phyloP scores from a whole-genome alignment of 2,329 filamentous ascomycete species.

The Diaporthe destruens region DNA sequence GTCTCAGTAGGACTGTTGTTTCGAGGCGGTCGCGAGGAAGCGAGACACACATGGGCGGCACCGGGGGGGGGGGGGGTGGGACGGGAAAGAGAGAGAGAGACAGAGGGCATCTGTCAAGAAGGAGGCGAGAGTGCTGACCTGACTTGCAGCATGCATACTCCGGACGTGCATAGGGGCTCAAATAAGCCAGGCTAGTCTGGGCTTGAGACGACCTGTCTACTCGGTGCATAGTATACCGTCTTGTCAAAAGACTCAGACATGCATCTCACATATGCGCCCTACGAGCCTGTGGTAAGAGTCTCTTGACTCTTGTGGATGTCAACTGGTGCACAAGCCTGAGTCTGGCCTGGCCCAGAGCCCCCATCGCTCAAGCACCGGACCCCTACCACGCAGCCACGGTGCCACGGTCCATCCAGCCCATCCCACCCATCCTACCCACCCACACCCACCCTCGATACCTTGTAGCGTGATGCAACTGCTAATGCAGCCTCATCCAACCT shows the following conservation, averaged over 20 bases:
- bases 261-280: slow-evolving; percentile 21
- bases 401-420: not conserved
- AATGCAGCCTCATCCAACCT: slow-evolving; percentile 35
- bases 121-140: not conserved
- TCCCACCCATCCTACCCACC: slow-evolving; percentile 2
- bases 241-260: slow-evolving; percentile 34
- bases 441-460: not conserved
- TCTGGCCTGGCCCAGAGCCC: slow-evolving; percentile 22
- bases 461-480: slow-evolving; percentile 36
- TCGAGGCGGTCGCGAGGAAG: not conserved
- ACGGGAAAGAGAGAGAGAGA: too few species aligned
- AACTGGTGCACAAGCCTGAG: slow-evolving; percentile 15
- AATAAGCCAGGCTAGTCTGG: not conserved
- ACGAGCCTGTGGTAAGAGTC: not conserved
- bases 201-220: not conserved
- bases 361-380: slow-evolving; percentile 2
- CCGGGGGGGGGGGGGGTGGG: not conserved
- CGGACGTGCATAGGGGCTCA: slow-evolving; percentile 13
- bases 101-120: too few species aligned
- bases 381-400: too few species aligned
- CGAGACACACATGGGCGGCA: not conserved
- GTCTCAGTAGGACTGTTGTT: slow-evolving; percentile 27
- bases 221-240: not conserved
- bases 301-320: slow-evolving; percentile 21
- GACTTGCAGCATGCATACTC: slow-evolving; percentile 2